These are phyloP conservation scores for Teratosphaeria viscida DNA, from an alignment of 2,329 filamentous ascomycete genomes.

Conservation along the genomic window DNA sequence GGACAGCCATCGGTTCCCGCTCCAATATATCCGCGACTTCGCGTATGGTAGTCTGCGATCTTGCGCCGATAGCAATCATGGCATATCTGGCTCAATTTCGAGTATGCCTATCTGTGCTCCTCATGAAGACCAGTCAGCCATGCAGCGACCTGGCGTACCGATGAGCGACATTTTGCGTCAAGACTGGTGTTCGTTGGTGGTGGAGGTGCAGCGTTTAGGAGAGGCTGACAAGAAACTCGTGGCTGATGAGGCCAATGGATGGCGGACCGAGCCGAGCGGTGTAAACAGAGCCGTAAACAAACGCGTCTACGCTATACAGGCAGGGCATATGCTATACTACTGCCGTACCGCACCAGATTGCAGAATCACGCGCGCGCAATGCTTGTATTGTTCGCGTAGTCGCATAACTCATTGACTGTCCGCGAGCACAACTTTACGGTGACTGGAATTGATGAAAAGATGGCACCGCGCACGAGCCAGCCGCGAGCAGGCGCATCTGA, in stretches of 20 bases:
- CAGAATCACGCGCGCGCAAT: background rate
- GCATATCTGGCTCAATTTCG: background rate
- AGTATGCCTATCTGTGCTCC: no score
- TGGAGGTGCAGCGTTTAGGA: background rate
- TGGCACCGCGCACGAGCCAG: conserved; percentile 3
- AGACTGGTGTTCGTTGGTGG: background rate
- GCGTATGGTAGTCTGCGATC: background rate
- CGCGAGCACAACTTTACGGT: background rate
- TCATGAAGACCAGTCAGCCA: no score
- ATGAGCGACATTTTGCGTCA: no score
- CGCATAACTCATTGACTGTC: background rate
- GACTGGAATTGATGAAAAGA: background rate
- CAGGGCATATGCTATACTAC: no score
- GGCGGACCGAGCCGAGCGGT: background rate
- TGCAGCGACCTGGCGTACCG: no score
- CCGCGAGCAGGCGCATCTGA: conserved; percentile 11
- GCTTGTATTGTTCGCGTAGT: background rate
- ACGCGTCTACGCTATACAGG: background rate
- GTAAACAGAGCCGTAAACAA: background rate
- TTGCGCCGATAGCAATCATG: background rate
- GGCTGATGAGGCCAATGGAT: background rate
- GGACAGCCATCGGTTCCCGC: no score
- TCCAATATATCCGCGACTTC: background rate
- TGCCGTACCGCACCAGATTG: background rate
- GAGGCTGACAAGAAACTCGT: background rate